Base-by-base conservation (phyloP, 805 yeast species). In the Candida pseudoglaebosa region DNA sequence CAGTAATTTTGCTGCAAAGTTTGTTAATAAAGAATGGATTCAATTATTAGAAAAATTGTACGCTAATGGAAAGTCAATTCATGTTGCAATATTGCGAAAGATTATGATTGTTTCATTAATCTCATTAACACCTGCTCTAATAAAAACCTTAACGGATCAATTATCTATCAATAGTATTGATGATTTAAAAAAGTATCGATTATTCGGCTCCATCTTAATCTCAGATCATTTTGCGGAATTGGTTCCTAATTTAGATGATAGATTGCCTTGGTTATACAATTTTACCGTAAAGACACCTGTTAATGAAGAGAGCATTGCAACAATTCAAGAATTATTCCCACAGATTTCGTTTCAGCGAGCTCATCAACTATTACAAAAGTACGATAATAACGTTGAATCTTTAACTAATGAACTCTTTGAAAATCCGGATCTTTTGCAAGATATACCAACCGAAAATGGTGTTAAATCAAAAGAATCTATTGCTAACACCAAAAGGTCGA, bases 401-500 rank as follows among this genome's bases (percentile, higher is more conserved):
- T 77, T 78, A 0, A 82, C 84, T 2, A 70, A 78, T 46, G 53
- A 67, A 30, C 52, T 88, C 12, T 63, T 89, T 13, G 95, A 86
- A 47, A 64, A 78, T 38, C 86, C 90, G 0, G 65, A 61, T 4
- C 36, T 68, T 1, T 46, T 71, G 0, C 16, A 32, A 37, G 36
- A 49, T 18, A 21, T 36, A 29, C 36, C 37, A 1, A 24, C 22
- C 24, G 32, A 29, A 24, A 21, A 26, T 36, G n/a, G n/a, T n/a
- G 18, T 14, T 14, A 30, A 21, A 8, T 19, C 34, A 17, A 34
- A 37, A 32, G n/a, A 19, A 22, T 26, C 38, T 4, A 14, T 19
- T 17, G 28, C 15, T 7, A 28, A 13, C 24, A 24, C 20, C 7
- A 24, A 38, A 18, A 20, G 39, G 22, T 46, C 64, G 5, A 43